These are phyloP conservation scores for Pyricularia pennisetigena DNA, from an alignment of 2,329 filamentous ascomycete genomes.

Conservation along the genomic window DNA sequence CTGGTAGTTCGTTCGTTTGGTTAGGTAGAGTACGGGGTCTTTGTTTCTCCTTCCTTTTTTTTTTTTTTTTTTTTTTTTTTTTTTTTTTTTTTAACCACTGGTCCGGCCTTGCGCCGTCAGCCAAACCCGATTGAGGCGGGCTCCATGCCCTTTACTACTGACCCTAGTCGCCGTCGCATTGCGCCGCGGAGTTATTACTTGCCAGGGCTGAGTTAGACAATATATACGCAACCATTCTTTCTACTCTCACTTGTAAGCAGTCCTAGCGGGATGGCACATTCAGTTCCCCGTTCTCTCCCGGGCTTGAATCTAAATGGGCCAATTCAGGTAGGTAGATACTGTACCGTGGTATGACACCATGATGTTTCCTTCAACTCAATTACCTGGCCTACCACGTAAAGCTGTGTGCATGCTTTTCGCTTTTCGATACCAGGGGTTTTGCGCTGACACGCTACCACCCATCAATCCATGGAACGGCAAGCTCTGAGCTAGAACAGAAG, in stretches of 20 bases:
- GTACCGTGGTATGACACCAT: too few relatives aligned
- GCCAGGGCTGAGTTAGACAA: not conserved
- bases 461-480: not conserved
- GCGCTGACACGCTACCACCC: not conserved
- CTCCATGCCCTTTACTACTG: not conserved
- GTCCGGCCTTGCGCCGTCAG: not conserved
- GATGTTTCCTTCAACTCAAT: too few relatives aligned
- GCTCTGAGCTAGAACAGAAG: not conserved
- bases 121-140: not conserved
- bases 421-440: not conserved
- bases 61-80: not conserved
- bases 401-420: not conserved
- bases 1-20: not conserved
- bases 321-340: not conserved
- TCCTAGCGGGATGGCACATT: not conserved
- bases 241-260: not conserved
- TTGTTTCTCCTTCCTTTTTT: not conserved
- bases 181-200: not conserved
- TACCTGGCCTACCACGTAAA: not conserved
- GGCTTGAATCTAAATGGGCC: not conserved
- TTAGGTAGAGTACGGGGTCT: not conserved
- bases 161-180: not conserved
- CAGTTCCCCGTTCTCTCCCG: not conserved
- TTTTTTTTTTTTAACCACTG: not conserved
- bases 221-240: not conserved